phyloP scores from a whole-genome alignment of 2,329 filamentous ascomycete genomes.

The Aurifilum marmelostoma region DNA sequence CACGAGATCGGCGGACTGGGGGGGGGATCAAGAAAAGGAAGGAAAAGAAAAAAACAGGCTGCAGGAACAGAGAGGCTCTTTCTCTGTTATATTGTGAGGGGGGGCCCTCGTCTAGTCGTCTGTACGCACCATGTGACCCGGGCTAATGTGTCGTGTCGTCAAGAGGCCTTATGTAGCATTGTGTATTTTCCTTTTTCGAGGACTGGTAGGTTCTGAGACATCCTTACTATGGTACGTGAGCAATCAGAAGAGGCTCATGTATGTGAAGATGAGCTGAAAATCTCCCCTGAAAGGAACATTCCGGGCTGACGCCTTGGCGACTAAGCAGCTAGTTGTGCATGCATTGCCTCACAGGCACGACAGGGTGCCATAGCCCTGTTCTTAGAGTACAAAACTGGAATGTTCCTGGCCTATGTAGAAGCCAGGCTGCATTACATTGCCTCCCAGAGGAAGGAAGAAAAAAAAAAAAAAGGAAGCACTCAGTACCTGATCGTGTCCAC shows the following conservation, averaged over 20 bases:
- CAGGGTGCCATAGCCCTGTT: neutral
- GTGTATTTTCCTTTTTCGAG: neutral
- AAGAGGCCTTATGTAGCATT: conserved; percentile 11
- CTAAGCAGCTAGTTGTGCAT: conserved; percentile 4
- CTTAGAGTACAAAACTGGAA: neutral
- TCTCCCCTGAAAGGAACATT: neutral
- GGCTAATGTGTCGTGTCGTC: neutral
- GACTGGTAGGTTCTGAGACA: conserved; percentile 21
- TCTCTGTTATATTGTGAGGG: conserved; percentile 18
- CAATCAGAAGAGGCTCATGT: conserved; percentile 24
- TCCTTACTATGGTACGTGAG: conserved; percentile 11
- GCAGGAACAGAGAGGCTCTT: conserved; percentile 16
- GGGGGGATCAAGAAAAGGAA: neutral
- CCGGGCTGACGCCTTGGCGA: neutral
- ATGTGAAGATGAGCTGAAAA: conserved; percentile 22
- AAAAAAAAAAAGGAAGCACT: neutral
- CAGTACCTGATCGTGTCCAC: neutral
- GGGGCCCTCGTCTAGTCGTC: conserved; percentile 9
- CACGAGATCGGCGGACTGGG: neutral
- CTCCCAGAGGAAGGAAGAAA: neutral
- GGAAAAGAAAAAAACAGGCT: neutral
- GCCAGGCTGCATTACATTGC: neutral
- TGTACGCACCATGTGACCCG: conserved; percentile 22
- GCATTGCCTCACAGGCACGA: neutral
- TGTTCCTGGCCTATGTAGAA: neutral